Evolutionary conservation across 177 flowering plant genomes (phyloP), one percentile per base, ranked within the genome.

Genomic region (Vitis hybrid): DNA sequence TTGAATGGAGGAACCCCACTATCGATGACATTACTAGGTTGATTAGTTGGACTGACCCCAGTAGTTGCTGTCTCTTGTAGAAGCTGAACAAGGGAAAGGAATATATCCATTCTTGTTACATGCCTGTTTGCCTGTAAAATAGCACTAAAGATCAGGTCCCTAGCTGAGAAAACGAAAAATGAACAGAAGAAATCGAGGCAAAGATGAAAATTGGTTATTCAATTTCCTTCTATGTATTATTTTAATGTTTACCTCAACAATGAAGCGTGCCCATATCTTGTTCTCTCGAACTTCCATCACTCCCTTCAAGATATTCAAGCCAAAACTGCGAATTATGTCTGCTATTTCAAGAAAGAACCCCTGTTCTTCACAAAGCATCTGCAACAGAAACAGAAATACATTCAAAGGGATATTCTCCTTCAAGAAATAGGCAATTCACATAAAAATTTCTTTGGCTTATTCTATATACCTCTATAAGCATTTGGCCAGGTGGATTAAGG

Each of bases 261-360:
- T 78, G 74, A 91, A 93, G 49, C 79, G 89, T 18, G 94, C 90
- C 97, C 95, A 91, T 73, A 89, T 86, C 74, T 90, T 91, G 26
- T 80, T 71, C 16, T 85, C 86, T 51, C 80, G 85, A 72, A 55
- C 70, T 77, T 91, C 98, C 89, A 88, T 91, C 71, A 79, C 75
- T 64, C 98, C 98, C 71, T 91, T 90, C 75, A 91, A 79, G 61
- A 93, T 88, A 31, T 79, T 87, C 79, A 94, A 83, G 61, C 94
- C 94, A 72, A 88, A 87, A 9, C 88, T 85, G 16, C 87, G 85
- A 60, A 94, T 85, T 48, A 82, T 79, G 64, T 92, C 94, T 2
- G 90, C 91, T 75, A 94, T 89, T 84, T 93, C 98, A 64, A 93
- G 90, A 75, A 89, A 91, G 77, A 83, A 82, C 49, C 92, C 97